Conservation (phyloP, 768 basidiomycete genomes). For the Candolleomyces efflorescens region DNA sequence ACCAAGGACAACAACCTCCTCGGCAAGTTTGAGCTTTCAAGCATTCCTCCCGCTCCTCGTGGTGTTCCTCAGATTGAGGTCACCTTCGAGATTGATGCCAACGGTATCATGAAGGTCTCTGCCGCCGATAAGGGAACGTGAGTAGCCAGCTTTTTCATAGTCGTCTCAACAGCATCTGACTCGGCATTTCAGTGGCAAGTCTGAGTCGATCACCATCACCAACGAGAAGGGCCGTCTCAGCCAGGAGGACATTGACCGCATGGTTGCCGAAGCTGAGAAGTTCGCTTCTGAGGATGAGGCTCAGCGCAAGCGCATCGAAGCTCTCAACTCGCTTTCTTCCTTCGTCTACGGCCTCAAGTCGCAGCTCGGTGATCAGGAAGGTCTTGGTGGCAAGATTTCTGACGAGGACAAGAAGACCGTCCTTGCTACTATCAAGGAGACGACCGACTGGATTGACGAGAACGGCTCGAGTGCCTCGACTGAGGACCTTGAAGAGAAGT, state of each 20-base stretch:
- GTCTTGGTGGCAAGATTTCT: slow-evolving; percentile 83
- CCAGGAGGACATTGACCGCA: slow-evolving; percentile 91
- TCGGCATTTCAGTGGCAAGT: slow-evolving; percentile 60
- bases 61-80: slow-evolving; percentile 98
- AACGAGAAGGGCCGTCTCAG: slow-evolving; percentile 93
- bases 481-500: slow-evolving; percentile 92
- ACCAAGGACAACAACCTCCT: slow-evolving; percentile 99
- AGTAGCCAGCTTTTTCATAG: slow-evolving; percentile 21
- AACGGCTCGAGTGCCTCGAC: slow-evolving; percentile 69
- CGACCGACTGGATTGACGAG: slow-evolving; percentile 89
- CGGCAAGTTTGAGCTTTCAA: slow-evolving; percentile 91
- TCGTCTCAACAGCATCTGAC: not conserved
- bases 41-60: slow-evolving; percentile 93
- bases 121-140: slow-evolving; percentile 94
- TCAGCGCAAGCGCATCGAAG: slow-evolving; percentile 78
- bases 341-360: slow-evolving; percentile 86
- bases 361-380: slow-evolving; percentile 82
- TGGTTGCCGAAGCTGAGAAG: slow-evolving; percentile 93
- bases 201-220: slow-evolving; percentile 87
- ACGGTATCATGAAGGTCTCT: slow-evolving; percentile 92
- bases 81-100: slow-evolving; percentile 92
- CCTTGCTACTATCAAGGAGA: slow-evolving; percentile 78
- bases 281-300: slow-evolving; percentile 79
- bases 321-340: slow-evolving; percentile 76
- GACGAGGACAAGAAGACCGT: slow-evolving; percentile 85